phyloP scores from a whole-genome alignment of 192 early-diverging fungal species.

The Coemansia sp. region DNA sequence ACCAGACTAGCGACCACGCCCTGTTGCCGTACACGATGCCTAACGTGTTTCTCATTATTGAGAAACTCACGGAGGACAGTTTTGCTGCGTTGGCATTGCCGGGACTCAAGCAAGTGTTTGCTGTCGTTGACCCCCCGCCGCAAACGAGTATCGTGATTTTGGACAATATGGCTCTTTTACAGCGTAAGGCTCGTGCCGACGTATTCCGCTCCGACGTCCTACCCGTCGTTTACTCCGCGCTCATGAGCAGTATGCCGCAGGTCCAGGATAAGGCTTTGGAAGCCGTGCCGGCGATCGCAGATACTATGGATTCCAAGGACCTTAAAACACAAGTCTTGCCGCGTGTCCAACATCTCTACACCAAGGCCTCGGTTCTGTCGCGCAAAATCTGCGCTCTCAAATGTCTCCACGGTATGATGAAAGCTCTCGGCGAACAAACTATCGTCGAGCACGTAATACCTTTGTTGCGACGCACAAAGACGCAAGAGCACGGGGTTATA shows the following conservation, averaged over 20 bases:
- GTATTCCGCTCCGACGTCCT: conserved; percentile 66
- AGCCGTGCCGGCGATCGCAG: conserved; percentile 59
- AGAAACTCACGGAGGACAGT: conserved; percentile 61
- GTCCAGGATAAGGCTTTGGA: conserved; percentile 72
- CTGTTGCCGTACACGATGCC: conserved; percentile 74
- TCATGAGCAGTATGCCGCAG: conserved; percentile 57
- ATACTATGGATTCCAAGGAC: conserved; percentile 63
- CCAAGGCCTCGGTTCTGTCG: conserved; percentile 65
- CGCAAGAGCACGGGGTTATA: conserved; percentile 74
- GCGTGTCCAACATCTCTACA: conserved; percentile 71
- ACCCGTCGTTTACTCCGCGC: conserved; percentile 70
- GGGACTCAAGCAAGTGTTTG: conserved; percentile 51
- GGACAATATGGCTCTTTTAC: conserved; percentile 66
- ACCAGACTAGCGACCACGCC: conserved; percentile 73
- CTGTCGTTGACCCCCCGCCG: conserved; percentile 53
- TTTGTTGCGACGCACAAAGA: conserved; percentile 71
- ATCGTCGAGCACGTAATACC: conserved; percentile 79
- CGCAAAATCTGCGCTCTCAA: conserved; percentile 72
- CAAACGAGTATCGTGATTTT: conserved; percentile 70
- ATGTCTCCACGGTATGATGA: conserved; percentile 70
- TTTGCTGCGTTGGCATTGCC: conserved; percentile 66
- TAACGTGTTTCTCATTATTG: conserved; percentile 72
- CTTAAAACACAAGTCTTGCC: conserved; percentile 70
- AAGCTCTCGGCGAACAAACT: conserved; percentile 66
- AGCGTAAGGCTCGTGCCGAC: conserved; percentile 62